Conservation (phyloP, 2,329 filamentous ascomycete genomes). For the Sclerotinia nivalis region DNA sequence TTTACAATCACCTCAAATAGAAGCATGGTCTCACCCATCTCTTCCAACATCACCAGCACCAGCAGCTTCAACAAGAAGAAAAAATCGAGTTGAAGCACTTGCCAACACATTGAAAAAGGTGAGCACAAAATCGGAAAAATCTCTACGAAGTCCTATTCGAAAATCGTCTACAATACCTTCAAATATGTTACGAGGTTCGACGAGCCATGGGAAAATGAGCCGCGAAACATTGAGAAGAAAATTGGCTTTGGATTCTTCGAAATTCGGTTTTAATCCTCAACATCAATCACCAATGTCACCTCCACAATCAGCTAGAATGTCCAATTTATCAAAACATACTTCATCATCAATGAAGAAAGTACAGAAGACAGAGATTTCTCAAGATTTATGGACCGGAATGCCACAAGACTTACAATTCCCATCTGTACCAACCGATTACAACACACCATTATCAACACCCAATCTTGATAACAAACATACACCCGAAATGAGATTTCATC, state of each 20-base stretch:
- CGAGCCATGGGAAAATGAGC: conserved; percentile 42
- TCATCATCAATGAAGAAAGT: conserved; percentile 26
- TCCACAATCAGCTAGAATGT: conserved; percentile 47
- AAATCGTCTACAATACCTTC: conserved; percentile 40
- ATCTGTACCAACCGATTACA: conserved; percentile 21
- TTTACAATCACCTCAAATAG: conserved; percentile 35
- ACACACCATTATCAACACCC: conserved; percentile 37
- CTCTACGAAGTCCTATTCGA: conserved; percentile 44
- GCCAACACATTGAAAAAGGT: conserved; percentile 47
- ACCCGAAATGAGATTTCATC: conserved; percentile 30
- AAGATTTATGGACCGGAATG: conserved; percentile 36
- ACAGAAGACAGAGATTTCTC: conserved; percentile 40
- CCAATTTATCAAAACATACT: conserved; percentile 28
- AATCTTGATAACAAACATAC: conserved; percentile 31
- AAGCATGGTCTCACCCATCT: conserved; percentile 27
- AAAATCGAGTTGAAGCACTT: conserved; percentile 45
- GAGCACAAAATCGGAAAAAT: conserved; percentile 36
- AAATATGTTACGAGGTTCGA: conserved; percentile 39
- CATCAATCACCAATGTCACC: conserved; percentile 48
- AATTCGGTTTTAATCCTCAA: conserved; percentile 51
- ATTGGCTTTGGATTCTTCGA: conserved; percentile 45
- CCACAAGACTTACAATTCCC: conserved; percentile 38
- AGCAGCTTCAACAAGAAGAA: conserved; percentile 29
- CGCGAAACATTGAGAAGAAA: conserved; percentile 51
- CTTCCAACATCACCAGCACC: conserved; percentile 35